phyloP scores from a whole-genome alignment of 495 filamentous ascomycete species.

The Evernia prunastri region DNA sequence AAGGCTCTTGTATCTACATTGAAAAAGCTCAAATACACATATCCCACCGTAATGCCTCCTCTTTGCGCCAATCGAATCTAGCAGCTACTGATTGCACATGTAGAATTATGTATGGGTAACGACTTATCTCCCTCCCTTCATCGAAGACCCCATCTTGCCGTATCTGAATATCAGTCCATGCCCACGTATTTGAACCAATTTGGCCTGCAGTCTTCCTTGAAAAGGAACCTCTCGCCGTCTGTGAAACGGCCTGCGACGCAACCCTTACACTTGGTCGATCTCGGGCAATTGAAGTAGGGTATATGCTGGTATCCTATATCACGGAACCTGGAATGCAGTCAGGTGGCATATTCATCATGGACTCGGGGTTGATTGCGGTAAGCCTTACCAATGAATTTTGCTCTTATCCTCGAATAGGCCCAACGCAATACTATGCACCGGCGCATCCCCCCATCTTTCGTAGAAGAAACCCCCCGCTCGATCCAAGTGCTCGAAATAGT shows the following conservation, averaged over 20 bases:
- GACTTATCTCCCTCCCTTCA: not conserved
- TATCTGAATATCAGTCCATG: slow-evolving; percentile 48
- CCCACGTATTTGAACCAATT: slow-evolving; percentile 96
- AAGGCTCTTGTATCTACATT: not conserved
- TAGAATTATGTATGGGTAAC: not conserved
- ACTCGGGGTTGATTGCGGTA: not conserved
- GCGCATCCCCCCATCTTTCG: slow-evolving; percentile 97
- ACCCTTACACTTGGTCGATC: slow-evolving; percentile 87
- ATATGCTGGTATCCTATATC: slow-evolving; percentile 99
- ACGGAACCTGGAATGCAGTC: slow-evolving; percentile 66
- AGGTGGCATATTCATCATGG: not conserved
- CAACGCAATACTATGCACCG: slow-evolving; percentile 92
- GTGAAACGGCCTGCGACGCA: slow-evolving; percentile 81
- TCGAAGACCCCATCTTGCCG: not conserved
- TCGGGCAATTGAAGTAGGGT: slow-evolving; percentile 97
- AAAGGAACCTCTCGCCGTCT: slow-evolving; percentile 74
- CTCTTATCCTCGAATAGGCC: slow-evolving; percentile 85
- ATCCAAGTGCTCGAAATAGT: slow-evolving; percentile 95
- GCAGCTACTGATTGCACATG: not conserved
- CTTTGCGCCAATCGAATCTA: not conserved
- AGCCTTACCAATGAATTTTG: slow-evolving; percentile 87
- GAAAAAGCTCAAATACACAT: not conserved
- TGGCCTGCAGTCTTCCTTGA: slow-evolving; percentile 89
- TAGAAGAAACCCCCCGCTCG: slow-evolving; percentile 97
- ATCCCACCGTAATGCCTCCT: not conserved